Conservation (phyloP, 176 grass and related monocot species). For the Echinochloa phyllopogon region DNA sequence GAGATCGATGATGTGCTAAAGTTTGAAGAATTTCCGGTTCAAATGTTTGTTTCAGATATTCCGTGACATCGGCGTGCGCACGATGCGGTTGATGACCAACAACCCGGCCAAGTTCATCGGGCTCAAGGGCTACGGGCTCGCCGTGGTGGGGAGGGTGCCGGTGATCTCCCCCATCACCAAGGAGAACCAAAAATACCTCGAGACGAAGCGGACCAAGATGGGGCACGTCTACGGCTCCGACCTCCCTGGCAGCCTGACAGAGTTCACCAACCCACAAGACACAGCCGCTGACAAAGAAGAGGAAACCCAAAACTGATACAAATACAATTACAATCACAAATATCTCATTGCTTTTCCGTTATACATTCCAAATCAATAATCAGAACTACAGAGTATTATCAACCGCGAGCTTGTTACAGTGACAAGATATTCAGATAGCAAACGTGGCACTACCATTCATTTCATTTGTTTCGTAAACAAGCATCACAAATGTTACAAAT, state of each 20-base stretch:
- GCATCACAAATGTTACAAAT: conserved; percentile 10
- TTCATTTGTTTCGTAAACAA: not conserved
- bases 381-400: not conserved
- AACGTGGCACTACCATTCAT: not conserved
- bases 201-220: conserved; percentile 95
- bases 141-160: conserved; percentile 83
- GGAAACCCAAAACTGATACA: conserved; percentile 37
- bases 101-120: conserved; percentile 95
- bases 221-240: conserved; percentile 95
- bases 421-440: not conserved
- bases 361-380: not conserved
- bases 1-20: not conserved
- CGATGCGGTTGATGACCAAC: conserved; percentile 96
- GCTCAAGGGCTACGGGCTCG: conserved; percentile 91
- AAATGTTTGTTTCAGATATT: conserved; percentile 56
- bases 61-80: conserved; percentile 76
- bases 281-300: conserved; percentile 3
- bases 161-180: conserved; percentile 84
- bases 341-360: not conserved
- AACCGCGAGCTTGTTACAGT: not conserved
- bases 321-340: not conserved
- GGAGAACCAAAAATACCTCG: conserved; percentile 94
- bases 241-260: conserved; percentile 62
- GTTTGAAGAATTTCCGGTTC: not conserved
- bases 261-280: conserved; percentile 54